Evolutionary conservation across 176 grass and related monocot species (phyloP).

Genomic region (Phyllostachys edulis): DNA sequence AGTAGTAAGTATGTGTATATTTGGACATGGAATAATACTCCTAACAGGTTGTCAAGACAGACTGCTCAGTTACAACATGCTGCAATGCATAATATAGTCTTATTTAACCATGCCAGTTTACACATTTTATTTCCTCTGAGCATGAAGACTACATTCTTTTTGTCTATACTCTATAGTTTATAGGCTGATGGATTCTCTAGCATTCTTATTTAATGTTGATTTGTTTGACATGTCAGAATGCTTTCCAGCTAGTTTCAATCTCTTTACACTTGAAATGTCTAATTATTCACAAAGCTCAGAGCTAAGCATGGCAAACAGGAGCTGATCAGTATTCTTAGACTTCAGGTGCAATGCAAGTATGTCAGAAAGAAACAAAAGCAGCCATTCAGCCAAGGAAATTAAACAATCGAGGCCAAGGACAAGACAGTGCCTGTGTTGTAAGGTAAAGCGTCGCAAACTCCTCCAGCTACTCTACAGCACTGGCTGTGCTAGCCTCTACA

Average conservation of each 20-base stretch:
- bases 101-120: no score
- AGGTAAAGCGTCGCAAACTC: neutral
- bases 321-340: neutral
- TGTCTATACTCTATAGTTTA: no score
- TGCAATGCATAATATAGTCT: no score
- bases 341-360: no score
- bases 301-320: neutral
- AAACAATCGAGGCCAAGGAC: neutral
- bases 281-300: neutral
- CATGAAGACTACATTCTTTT: no score
- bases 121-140: no score
- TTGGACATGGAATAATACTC: no score
- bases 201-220: no score
- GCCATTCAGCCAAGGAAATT: neutral
- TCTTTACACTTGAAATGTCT: neutral
- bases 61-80: no score
- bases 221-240: neutral
- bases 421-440: neutral
- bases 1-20: no score
- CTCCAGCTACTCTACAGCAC: neutral
- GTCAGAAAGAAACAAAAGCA: neutral
- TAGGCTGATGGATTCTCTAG: no score
- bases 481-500: conserved; percentile 17
- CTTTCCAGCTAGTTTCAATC: neutral
- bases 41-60: no score